Percentiles rank a stretch among this genome's conserved stretches.
These are phyloP conservation scores for Glycyrrhiza uralensis DNA, from an alignment of 306 rosid species.

Conservation along the genomic window DNA sequence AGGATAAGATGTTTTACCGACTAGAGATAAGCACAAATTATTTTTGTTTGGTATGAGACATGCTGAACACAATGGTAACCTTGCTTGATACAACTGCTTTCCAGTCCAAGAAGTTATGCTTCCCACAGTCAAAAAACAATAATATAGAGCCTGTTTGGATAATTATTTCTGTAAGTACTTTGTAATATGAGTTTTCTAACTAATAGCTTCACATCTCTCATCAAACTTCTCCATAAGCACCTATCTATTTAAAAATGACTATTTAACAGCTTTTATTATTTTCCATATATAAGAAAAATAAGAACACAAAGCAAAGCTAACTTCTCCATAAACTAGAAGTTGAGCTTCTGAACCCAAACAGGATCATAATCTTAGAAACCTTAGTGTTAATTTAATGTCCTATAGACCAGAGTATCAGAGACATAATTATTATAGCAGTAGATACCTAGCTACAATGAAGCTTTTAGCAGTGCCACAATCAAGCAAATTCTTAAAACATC, in stretches of 20 bases:
- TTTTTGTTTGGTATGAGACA: background rate
- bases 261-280: too few relatives aligned
- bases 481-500: background rate
- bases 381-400: background rate
- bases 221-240: too few relatives aligned
- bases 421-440: background rate
- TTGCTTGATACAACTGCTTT: background rate
- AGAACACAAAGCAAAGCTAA: too few relatives aligned
- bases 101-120: constrained; percentile 1
- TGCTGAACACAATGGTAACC: background rate
- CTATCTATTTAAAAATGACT: too few relatives aligned
- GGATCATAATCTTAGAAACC: background rate
- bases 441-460: background rate
- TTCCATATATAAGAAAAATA: too few relatives aligned
- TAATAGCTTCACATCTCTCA: too few relatives aligned
- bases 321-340: too few relatives aligned
- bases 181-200: too few relatives aligned
- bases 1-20: background rate
- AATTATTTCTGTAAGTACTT: too few relatives aligned
- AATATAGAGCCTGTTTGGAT: too few relatives aligned
- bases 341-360: too few relatives aligned
- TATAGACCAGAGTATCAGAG: background rate
- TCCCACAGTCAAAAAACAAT: background rate
- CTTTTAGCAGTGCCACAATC: background rate
- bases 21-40: background rate